phyloP scores from a whole-genome alignment of 2,329 filamentous ascomycete genomes.

The Fusarium agapanthi region DNA sequence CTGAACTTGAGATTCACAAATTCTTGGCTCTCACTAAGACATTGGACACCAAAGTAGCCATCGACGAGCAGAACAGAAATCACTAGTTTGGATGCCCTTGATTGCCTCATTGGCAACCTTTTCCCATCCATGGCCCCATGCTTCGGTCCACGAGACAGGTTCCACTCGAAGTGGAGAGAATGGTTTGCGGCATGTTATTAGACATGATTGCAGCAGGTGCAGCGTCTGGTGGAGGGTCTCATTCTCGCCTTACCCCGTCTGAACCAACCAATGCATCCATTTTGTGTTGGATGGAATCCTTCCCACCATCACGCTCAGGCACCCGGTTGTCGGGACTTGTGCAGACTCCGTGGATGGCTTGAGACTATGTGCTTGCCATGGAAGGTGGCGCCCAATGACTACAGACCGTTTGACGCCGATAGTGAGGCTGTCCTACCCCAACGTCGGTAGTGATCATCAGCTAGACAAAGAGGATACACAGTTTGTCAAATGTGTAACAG shows the following conservation, averaged over 20 bases:
- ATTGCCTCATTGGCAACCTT: constrained; percentile 24
- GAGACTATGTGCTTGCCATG: constrained; percentile 7
- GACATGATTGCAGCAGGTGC: constrained; percentile 35
- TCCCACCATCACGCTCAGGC: constrained; percentile 34
- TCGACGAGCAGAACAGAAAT: constrained; percentile 18
- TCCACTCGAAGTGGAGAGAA: constrained; percentile 42
- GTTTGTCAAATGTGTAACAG: constrained; percentile 16
- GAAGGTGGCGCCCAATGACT: constrained; percentile 7
- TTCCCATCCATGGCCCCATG: constrained; percentile 37
- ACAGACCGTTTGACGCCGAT: constrained; percentile 22
- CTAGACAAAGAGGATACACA: constrained; percentile 13
- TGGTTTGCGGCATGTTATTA: constrained; percentile 36
- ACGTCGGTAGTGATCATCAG: constrained; percentile 14
- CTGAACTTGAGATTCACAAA: not conserved
- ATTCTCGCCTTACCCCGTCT: constrained; percentile 28
- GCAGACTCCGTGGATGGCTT: constrained; percentile 20
- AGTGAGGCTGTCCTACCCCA: constrained; percentile 19
- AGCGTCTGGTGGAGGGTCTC: constrained; percentile 35
- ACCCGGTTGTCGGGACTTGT: constrained; percentile 28
- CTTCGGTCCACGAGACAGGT: constrained; percentile 35
- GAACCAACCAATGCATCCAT: constrained; percentile 26
- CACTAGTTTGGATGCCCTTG: constrained; percentile 23
- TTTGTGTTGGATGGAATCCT: constrained; percentile 15
- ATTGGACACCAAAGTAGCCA: constrained; percentile 1
- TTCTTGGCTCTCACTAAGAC: constrained; percentile 9